Conservation (phyloP, 345 rosid genomes). For the Gynandropsis gynandra region DNA sequence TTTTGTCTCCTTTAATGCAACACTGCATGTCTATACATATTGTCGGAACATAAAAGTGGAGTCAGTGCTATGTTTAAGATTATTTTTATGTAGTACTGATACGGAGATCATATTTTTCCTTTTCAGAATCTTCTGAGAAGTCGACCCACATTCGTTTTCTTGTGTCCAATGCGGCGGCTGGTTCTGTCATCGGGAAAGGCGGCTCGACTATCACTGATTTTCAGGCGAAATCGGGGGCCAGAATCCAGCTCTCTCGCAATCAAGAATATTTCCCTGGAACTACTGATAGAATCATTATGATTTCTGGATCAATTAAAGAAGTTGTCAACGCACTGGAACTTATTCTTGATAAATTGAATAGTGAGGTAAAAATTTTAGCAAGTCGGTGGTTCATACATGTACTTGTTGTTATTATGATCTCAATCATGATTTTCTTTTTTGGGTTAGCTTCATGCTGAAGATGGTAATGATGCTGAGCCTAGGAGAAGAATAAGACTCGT, state of each 20-base stretch:
- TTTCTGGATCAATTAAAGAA: constrained; percentile 75
- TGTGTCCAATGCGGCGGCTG: constrained; percentile 97
- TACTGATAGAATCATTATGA: constrained; percentile 83
- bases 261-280: constrained; percentile 95
- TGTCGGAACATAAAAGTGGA: no score
- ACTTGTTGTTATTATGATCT: constrained; percentile 15
- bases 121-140: constrained; percentile 68
- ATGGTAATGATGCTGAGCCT: constrained; percentile 69
- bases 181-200: constrained; percentile 97
- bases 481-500: constrained; percentile 80
- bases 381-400: neutral
- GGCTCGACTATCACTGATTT: constrained; percentile 96
- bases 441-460: constrained; percentile 65
- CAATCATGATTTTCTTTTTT: constrained; percentile 16
- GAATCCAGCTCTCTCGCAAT: constrained; percentile 92
- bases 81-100: no score
- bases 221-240: constrained; percentile 88
- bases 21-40: no score
- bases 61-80: no score
- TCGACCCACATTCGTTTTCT: constrained; percentile 75
- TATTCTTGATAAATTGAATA: constrained; percentile 70
- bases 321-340: constrained; percentile 76
- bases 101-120: constrained; percentile 3
- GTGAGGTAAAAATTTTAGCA: constrained; percentile 62
- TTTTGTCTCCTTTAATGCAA: no score